These are phyloP conservation scores for Alternaria viburni DNA, from an alignment of 2,329 filamentous ascomycete species.

Conservation along the genomic window DNA sequence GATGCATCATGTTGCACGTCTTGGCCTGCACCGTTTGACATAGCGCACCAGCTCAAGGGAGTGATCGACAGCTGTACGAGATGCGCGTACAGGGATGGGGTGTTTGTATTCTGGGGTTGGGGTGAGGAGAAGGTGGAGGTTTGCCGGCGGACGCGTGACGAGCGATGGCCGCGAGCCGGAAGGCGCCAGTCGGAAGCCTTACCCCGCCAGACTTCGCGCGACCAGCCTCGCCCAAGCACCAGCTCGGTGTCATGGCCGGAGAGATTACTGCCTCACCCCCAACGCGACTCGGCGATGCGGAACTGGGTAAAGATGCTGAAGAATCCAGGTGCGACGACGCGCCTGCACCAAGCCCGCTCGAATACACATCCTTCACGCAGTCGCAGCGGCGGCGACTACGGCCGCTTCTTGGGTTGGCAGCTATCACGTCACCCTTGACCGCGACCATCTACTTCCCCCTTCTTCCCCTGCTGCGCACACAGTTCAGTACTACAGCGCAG, in stretches of 20 bases:
- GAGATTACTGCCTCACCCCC: neutral
- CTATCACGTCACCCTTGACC: neutral
- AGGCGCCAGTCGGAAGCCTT: neutral
- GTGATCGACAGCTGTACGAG: neutral
- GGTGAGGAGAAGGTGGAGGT: slow-evolving; percentile 7
- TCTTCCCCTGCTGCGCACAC: neutral
- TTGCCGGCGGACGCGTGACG: neutral
- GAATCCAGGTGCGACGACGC: neutral
- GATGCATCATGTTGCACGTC: slow-evolving; percentile 4
- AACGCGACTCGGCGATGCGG: neutral
- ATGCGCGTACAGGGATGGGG: neutral
- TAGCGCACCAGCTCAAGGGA: neutral
- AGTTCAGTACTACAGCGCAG: neutral
- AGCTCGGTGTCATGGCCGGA: neutral
- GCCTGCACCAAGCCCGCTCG: neutral
- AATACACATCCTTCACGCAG: neutral
- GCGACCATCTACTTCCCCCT: neutral
- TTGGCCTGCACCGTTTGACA: slow-evolving; percentile 1
- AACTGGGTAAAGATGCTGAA: neutral
- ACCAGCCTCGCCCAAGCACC: neutral
- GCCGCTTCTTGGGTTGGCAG: neutral
- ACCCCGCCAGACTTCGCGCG: neutral
- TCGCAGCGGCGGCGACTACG: neutral
- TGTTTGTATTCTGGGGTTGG: neutral
- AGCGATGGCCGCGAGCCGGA: neutral